These are phyloP conservation scores for Aureobasidium namibiae DNA, from an alignment of 2,329 filamentous ascomycete species.

Conservation along the genomic window DNA sequence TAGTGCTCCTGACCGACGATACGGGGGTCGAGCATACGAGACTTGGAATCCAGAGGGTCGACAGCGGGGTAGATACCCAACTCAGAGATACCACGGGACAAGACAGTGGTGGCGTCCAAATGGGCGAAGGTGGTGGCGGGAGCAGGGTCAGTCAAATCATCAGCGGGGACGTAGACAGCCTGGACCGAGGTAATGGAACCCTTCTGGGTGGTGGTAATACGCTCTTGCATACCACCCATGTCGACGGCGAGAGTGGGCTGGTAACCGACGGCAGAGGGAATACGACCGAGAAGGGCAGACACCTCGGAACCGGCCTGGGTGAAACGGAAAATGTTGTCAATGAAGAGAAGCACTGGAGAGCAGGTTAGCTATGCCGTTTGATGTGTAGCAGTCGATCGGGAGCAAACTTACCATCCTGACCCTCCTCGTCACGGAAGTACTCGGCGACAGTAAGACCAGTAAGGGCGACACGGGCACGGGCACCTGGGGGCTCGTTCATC, in stretches of 20 bases:
- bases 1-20: slow-evolving; percentile 98
- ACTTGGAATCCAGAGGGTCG: slow-evolving; percentile 99
- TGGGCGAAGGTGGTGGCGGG: slow-evolving; percentile 99
- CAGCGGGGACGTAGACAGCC: slow-evolving; percentile 99
- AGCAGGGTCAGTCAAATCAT: slow-evolving; percentile 99
- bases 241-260: slow-evolving; percentile 97
- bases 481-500: slow-evolving; percentile 99
- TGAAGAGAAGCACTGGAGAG: slow-evolving; percentile 81
- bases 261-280: slow-evolving; percentile 99
- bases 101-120: slow-evolving; percentile 99
- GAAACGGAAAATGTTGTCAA: slow-evolving; percentile 99
- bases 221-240: slow-evolving; percentile 99
- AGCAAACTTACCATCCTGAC: slow-evolving; percentile 70
- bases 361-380: slow-evolving; percentile 8
- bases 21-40: slow-evolving; percentile 98
- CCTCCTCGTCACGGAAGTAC: slow-evolving; percentile 72
- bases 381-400: background rate
- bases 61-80: slow-evolving; percentile 99
- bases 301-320: slow-evolving; percentile 99
- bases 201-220: slow-evolving; percentile 99
- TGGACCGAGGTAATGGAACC: slow-evolving; percentile 99
- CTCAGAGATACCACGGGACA: slow-evolving; percentile 99
- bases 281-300: slow-evolving; percentile 98
- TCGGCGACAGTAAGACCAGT: slow-evolving; percentile 68
- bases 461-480: slow-evolving; percentile 98